phyloP scores from a whole-genome alignment of 352 stramenopile genomes.

The Phytophthora tubulina region DNA sequence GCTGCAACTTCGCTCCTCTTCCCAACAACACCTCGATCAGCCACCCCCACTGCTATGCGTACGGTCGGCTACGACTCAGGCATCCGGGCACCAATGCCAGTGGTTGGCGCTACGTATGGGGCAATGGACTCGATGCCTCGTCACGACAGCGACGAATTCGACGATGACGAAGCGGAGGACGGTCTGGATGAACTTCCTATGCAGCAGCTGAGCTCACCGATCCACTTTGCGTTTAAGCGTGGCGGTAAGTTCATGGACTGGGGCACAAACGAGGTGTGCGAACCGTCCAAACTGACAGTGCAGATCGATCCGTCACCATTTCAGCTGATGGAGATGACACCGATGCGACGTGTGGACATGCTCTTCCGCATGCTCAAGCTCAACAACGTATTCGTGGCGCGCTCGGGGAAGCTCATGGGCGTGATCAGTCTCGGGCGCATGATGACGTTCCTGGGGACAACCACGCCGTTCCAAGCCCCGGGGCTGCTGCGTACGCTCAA shows the following conservation, averaged over 20 bases:
- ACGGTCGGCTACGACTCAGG: conserved; percentile 19
- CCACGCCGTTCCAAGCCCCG: conserved; percentile 66
- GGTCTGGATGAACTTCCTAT: conserved; percentile 29
- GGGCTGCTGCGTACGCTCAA: conserved; percentile 61
- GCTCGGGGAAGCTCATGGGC: conserved; percentile 79
- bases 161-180: conserved; percentile 25
- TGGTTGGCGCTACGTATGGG: conserved; percentile 33
- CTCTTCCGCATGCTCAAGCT: conserved; percentile 92
- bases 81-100: conserved; percentile 19
- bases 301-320: conserved; percentile 83
- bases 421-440: conserved; percentile 81
- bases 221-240: conserved; percentile 76
- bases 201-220: conserved; percentile 56
- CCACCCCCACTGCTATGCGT: conserved; percentile 25
- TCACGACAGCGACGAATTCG: conserved; percentile 19
- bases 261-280: conserved; percentile 74
- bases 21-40: conserved; percentile 29
- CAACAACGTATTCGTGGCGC: conserved; percentile 90
- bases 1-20: conserved; percentile 46
- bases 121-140: conserved; percentile 28
- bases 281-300: conserved; percentile 74
- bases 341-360: conserved; percentile 85
- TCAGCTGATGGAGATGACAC: conserved; percentile 87
- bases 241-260: conserved; percentile 84
- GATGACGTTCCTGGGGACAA: conserved; percentile 85